These are phyloP conservation scores for Naematelia encephala DNA, from an alignment of 768 basidiomycete species.

Conservation along the genomic window DNA sequence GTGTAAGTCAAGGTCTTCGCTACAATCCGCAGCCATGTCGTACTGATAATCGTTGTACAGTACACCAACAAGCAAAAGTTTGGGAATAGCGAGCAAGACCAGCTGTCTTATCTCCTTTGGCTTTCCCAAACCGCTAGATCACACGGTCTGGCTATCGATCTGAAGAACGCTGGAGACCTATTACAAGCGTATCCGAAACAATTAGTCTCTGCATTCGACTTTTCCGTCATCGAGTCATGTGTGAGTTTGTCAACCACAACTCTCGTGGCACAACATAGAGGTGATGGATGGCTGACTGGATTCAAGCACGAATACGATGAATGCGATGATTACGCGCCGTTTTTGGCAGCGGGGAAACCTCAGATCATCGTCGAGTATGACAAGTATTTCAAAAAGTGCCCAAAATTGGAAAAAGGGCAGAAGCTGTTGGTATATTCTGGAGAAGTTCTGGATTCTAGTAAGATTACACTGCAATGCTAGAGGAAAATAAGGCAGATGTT, in stretches of 20 bases:
- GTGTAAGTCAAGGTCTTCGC: slow-evolving; percentile 16
- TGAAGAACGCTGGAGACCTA: slow-evolving; percentile 34
- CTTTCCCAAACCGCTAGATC: slow-evolving; percentile 22
- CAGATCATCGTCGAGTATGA: slow-evolving; percentile 35
- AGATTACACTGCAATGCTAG: slow-evolving; percentile 1
- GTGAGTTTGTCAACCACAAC: too few species aligned
- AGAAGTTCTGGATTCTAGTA: not conserved
- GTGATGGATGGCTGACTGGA: not conserved
- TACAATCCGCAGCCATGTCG: too few species aligned
- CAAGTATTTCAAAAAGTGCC: slow-evolving; percentile 3
- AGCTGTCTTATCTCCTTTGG: slow-evolving; percentile 35
- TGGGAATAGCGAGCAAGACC: slow-evolving; percentile 28
- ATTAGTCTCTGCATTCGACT: slow-evolving; percentile 31
- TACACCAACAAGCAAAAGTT: slow-evolving; percentile 26
- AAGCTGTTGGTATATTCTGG: not conserved
- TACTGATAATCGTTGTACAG: slow-evolving; percentile 4
- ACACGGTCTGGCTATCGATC: slow-evolving; percentile 17
- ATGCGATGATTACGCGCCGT: slow-evolving; percentile 29
- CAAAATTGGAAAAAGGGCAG: not conserved
- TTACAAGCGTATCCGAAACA: slow-evolving; percentile 5
- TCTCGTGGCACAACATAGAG: not conserved
- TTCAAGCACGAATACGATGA: slow-evolving; percentile 24
- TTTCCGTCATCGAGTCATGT: slow-evolving; percentile 37
- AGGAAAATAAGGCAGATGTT: too few species aligned
- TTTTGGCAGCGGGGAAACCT: slow-evolving; percentile 32